phyloP scores from a whole-genome alignment of 2,329 filamentous ascomycete genomes.

The Microsporum canis region DNA sequence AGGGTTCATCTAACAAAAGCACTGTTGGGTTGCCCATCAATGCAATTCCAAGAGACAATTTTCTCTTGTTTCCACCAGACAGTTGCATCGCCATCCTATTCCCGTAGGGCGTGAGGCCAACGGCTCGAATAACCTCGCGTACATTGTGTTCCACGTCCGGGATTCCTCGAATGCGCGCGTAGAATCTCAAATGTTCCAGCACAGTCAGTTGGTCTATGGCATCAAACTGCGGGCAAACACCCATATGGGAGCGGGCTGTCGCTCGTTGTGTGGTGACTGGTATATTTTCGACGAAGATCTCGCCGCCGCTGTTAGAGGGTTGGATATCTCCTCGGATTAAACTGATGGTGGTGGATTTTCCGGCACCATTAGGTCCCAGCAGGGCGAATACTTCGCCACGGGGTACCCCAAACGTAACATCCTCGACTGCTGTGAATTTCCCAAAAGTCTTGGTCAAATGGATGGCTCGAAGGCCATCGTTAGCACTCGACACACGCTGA shows the following conservation, averaged over 20 bases:
- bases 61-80: slow-evolving; percentile 88
- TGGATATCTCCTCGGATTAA: slow-evolving; percentile 80
- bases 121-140: slow-evolving; percentile 62
- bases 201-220: slow-evolving; percentile 89
- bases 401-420: slow-evolving; percentile 71
- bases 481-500: slow-evolving; percentile 46
- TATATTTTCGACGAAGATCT: slow-evolving; percentile 67
- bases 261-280: slow-evolving; percentile 64
- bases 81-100: slow-evolving; percentile 66
- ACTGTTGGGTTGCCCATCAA: slow-evolving; percentile 86
- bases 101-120: slow-evolving; percentile 61
- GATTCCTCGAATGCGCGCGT: slow-evolving; percentile 73
- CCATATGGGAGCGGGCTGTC: slow-evolving; percentile 61
- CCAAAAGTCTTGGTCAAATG: slow-evolving; percentile 73
- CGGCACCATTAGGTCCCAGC: slow-evolving; percentile 81
- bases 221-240: slow-evolving; percentile 84
- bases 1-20: slow-evolving; percentile 78
- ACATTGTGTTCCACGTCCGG: slow-evolving; percentile 67
- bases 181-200: slow-evolving; percentile 74
- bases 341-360: slow-evolving; percentile 81
- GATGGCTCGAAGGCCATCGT: slow-evolving; percentile 64
- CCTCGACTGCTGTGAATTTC: slow-evolving; percentile 68
- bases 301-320: slow-evolving; percentile 58
- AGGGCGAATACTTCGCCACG: slow-evolving; percentile 78
- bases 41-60: slow-evolving; percentile 77